phyloP scores from a whole-genome alignment of 441 rosid genomes.

The Biscutella laevigata region DNA sequence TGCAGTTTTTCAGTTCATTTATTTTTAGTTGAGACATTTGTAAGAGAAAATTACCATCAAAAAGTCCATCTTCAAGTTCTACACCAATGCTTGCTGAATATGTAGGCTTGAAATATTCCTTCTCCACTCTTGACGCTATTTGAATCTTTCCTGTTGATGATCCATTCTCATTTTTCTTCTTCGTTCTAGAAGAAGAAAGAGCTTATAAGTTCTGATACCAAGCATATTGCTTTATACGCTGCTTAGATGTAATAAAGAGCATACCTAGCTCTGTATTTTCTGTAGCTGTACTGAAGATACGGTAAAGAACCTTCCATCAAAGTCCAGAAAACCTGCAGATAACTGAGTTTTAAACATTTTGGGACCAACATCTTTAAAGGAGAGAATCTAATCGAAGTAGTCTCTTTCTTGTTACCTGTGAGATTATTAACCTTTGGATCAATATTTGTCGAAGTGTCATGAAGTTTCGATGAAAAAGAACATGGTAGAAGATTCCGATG shows the following conservation, averaged over 20 bases:
- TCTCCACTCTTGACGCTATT: constrained; percentile 74
- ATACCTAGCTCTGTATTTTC: constrained; percentile 69
- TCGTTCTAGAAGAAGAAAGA: constrained; percentile 40
- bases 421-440: constrained; percentile 72
- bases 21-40: background rate
- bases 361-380: background rate
- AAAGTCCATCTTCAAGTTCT: constrained; percentile 89
- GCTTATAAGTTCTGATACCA: background rate
- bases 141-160: constrained; percentile 45
- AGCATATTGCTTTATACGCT: background rate
- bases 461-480: constrained; percentile 74
- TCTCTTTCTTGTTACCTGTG: constrained; percentile 39
- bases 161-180: constrained; percentile 46
- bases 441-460: constrained; percentile 75
- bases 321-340: constrained; percentile 65
- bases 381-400: background rate
- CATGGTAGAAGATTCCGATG: constrained; percentile 90
- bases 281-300: constrained; percentile 70
- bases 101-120: constrained; percentile 75
- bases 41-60: constrained; percentile 56
- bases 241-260: constrained; percentile 1
- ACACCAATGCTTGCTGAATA: constrained; percentile 80
- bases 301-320: constrained; percentile 74
- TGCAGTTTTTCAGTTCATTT: constrained; percentile 26
- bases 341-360: constrained; percentile 11